Evolutionary conservation across 192 early-diverging fungal genomes (phyloP).

Genomic region (Lunasporangiospora selenospora): DNA sequence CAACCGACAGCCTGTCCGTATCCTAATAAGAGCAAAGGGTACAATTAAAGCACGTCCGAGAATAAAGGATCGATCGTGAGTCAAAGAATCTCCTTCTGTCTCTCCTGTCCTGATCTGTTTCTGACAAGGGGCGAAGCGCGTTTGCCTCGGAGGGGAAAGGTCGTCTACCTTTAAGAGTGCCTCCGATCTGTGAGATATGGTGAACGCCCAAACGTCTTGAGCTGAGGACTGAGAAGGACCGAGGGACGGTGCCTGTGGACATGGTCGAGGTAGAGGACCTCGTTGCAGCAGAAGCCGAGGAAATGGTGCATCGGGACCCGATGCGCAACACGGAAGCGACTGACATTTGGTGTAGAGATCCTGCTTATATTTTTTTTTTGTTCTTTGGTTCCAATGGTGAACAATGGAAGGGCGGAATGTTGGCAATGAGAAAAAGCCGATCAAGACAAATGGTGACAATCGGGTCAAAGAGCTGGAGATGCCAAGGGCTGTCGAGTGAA

Average conservation of each 20-base stretch:
- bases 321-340: slow-evolving; percentile 8
- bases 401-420: background rate
- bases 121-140: no score
- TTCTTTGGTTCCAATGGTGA: no score
- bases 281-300: slow-evolving; percentile 3
- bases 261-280: slow-evolving; percentile 1
- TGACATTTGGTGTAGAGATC: slow-evolving; percentile 8
- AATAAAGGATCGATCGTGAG: no score
- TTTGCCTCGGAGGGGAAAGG: no score
- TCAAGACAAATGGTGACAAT: background rate
- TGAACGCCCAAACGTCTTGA: slow-evolving; percentile 19
- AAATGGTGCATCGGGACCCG: slow-evolving; percentile 22
- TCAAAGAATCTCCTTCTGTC: no score
- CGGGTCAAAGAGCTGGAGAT: background rate
- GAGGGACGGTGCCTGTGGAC: slow-evolving; percentile 8
- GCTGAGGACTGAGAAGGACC: slow-evolving; percentile 35
- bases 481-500: background rate
- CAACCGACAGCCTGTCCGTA: slow-evolving; percentile 35
- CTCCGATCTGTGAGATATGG: slow-evolving; percentile 4
- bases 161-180: slow-evolving; percentile 23
- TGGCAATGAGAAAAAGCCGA: background rate
- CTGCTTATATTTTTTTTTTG: background rate
- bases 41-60: background rate
- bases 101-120: no score
- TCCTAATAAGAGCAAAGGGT: slow-evolving; percentile 3